phyloP scores from a whole-genome alignment of 768 basidiomycete species.

The Pleurotus cornucopiae region DNA sequence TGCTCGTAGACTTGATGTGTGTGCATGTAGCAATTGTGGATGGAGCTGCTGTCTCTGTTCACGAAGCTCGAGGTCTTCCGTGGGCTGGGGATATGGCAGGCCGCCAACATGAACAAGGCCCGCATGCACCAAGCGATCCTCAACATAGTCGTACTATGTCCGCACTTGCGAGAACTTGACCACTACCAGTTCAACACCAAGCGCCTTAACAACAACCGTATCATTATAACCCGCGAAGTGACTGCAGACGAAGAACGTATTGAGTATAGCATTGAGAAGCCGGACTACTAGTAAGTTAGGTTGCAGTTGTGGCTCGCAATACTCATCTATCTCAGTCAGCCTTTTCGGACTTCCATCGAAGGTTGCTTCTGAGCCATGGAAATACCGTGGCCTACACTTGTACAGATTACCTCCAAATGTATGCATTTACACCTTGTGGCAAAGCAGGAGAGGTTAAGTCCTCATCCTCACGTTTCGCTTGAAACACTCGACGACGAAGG shows the following conservation, averaged over 20 bases:
- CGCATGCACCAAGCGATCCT: constrained; percentile 38
- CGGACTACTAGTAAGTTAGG: not conserved
- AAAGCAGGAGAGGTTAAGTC: too few relatives aligned
- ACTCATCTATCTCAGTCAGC: not conserved
- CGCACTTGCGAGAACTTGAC: constrained; percentile 38
- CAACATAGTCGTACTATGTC: constrained; percentile 33
- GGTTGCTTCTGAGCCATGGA: too few relatives aligned
- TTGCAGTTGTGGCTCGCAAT: not conserved
- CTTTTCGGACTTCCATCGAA: not conserved
- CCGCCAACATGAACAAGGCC: constrained; percentile 28
- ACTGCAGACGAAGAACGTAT: constrained; percentile 13
- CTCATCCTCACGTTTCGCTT: too few relatives aligned
- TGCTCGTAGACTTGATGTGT: not conserved
- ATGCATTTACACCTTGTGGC: too few relatives aligned
- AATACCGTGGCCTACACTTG: too few relatives aligned
- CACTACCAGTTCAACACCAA: constrained; percentile 31
- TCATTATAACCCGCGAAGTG: constrained; percentile 31
- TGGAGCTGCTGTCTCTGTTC: constrained; percentile 37
- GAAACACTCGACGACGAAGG: too few relatives aligned
- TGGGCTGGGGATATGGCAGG: constrained; percentile 38
- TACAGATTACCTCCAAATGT: too few relatives aligned
- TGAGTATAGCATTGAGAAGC: constrained; percentile 5
- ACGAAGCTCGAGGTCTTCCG: constrained; percentile 38
- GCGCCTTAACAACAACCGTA: constrained; percentile 27
- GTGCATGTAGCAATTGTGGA: constrained; percentile 29